Evolutionary conservation across 352 stramenopile genomes (phyloP).

Genomic region (Phytophthora multivora): DNA sequence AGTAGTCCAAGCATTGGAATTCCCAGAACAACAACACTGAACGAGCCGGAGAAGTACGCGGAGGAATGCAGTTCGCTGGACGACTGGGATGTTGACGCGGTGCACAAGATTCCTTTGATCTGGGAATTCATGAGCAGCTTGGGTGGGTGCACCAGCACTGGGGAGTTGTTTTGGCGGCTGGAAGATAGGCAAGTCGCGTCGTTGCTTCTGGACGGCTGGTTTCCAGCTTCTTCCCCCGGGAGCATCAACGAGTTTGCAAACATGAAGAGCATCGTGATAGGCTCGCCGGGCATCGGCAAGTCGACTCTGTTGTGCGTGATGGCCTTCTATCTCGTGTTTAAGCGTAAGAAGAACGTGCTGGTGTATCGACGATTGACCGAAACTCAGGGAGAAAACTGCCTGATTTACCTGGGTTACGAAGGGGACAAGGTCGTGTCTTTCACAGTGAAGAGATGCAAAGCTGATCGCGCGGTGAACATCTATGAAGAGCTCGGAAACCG

Average conservation of each 20-base stretch:
- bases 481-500: background rate
- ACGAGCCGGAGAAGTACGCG: background rate
- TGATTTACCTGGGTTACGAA: constrained; percentile 20
- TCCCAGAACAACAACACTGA: too few relatives aligned
- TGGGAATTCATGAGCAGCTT: background rate
- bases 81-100: background rate
- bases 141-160: background rate
- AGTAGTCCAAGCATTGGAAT: too few relatives aligned
- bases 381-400: constrained; percentile 1
- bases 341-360: constrained; percentile 39
- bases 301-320: constrained; percentile 39
- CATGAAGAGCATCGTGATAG: constrained; percentile 33
- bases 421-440: constrained; percentile 14
- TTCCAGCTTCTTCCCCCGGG: constrained; percentile 1
- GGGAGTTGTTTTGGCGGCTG: background rate
- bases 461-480: background rate
- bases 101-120: background rate
- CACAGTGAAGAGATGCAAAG: background rate
- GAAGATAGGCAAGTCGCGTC: background rate
- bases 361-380: constrained; percentile 31
- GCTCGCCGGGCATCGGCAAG: constrained; percentile 33
- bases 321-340: constrained; percentile 35
- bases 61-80: background rate
- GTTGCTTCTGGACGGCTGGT: background rate
- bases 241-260: constrained; percentile 17